Conservation (phyloP, 768 basidiomycete genomes). For the Lepiota brunneoincarnata region DNA sequence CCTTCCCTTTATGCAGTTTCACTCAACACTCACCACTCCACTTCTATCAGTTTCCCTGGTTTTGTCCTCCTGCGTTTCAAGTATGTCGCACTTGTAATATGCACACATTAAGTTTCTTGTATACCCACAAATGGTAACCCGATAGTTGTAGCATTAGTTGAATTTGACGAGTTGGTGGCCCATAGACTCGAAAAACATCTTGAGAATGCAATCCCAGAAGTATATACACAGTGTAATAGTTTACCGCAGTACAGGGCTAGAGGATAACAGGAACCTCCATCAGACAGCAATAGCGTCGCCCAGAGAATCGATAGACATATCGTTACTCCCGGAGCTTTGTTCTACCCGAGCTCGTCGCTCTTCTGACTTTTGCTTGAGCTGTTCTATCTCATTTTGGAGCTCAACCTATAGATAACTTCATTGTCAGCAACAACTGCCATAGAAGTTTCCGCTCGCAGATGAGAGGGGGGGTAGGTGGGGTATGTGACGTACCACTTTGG, state of each 20-base stretch:
- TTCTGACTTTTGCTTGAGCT: conserved; percentile 46
- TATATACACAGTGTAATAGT: background rate
- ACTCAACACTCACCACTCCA: background rate
- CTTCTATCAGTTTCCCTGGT: background rate
- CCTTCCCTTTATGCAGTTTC: background rate
- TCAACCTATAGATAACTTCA: conserved; percentile 39
- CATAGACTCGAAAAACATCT: background rate
- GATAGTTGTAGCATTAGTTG: conserved; percentile 8
- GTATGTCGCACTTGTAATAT: background rate
- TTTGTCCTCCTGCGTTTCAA: background rate
- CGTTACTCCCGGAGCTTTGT: conserved; percentile 10
- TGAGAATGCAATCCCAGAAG: background rate
- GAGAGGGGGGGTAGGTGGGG: background rate
- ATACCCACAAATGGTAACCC: background rate
- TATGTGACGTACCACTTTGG: conserved; percentile 45
- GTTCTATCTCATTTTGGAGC: conserved; percentile 56
- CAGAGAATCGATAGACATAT: conserved; percentile 19
- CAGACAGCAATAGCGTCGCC: conserved; percentile 17
- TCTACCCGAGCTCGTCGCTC: conserved; percentile 33
- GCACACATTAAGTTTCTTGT: conserved; percentile 1
- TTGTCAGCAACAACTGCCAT: background rate
- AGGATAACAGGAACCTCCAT: background rate
- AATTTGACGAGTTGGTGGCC: conserved; percentile 11
- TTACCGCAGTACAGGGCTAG: background rate
- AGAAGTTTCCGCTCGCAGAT: background rate